Percentiles rank a stretch among this genome's conserved stretches.
Conservation (phyloP, 306 rosid species). For the Pterocarpus santalinus region DNA sequence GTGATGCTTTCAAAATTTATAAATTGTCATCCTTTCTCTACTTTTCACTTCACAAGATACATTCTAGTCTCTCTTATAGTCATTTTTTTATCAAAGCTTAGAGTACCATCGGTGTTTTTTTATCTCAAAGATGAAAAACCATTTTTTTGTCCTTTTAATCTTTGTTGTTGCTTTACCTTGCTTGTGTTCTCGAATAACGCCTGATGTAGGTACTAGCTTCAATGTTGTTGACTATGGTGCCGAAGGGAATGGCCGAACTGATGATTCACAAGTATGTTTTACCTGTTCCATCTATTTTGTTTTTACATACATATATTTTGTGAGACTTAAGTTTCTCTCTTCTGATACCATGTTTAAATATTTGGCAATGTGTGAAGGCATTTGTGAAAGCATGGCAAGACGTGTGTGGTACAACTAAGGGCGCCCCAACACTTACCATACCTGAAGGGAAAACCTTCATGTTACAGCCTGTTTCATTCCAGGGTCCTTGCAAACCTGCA, state of each 20-base stretch:
- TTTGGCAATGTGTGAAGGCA: conserved; percentile 44
- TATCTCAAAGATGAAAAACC: conserved; percentile 27
- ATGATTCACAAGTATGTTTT: conserved; percentile 57
- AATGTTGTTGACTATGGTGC: conserved; percentile 60
- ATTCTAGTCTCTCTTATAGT: neutral
- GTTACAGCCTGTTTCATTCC: conserved; percentile 53
- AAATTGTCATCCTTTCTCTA: neutral
- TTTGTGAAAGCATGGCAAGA: conserved; percentile 62
- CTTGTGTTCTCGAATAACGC: neutral
- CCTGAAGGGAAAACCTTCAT: conserved; percentile 55
- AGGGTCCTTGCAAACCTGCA: conserved; percentile 63
- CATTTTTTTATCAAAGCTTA: neutral
- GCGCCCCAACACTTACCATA: conserved; percentile 44
- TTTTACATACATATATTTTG: neutral
- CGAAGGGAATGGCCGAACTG: conserved; percentile 51
- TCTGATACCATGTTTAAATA: neutral
- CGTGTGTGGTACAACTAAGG: conserved; percentile 43
- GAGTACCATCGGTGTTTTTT: neutral
- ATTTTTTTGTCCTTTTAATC: conserved; percentile 1
- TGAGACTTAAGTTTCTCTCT: neutral
- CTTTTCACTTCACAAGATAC: neutral
- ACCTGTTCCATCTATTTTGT: neutral
- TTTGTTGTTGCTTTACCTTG: conserved; percentile 23
- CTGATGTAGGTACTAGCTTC: conserved; percentile 4
- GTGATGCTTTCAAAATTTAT: neutral